These are phyloP conservation scores for Isabelozyma rhagii DNA, from an alignment of 805 yeast species.

Conservation along the genomic window DNA sequence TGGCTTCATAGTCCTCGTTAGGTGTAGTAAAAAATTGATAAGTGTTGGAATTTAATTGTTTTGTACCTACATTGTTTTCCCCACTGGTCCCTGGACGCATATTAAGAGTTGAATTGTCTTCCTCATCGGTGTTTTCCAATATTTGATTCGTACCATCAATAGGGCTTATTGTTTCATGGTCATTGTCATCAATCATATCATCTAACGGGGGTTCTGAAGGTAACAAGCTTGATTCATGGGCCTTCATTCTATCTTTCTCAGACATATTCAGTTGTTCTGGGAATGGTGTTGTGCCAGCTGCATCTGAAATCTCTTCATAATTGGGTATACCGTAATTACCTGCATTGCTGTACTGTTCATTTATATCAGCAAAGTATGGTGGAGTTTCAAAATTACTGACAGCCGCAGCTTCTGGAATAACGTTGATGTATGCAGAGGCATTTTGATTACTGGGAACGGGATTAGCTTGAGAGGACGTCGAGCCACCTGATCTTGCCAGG, in stretches of 20 bases:
- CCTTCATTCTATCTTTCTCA: constrained; percentile 57
- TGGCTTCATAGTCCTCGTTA: not conserved
- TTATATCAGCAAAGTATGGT: constrained; percentile 19
- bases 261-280: constrained; percentile 24
- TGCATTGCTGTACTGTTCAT: not conserved
- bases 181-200: constrained; percentile 17
- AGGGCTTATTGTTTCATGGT: constrained; percentile 18
- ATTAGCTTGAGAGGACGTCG: too few relatives aligned
- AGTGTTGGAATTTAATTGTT: not conserved
- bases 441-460: not conserved
- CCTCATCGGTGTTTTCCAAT: constrained; percentile 1
- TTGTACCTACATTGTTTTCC: not conserved
- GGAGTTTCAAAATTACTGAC: constrained; percentile 23
- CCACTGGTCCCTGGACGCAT: not conserved
- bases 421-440: constrained; percentile 6
- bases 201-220: constrained; percentile 52
- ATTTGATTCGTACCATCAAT: constrained; percentile 6
- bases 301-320: constrained; percentile 17
- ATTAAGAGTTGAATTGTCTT: not conserved
- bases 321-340: constrained; percentile 13
- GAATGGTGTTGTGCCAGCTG: constrained; percentile 1
- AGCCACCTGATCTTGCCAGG: not conserved
- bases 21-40: constrained; percentile 2
- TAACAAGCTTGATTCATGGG: constrained; percentile 55
- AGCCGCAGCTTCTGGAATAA: constrained; percentile 15